These are phyloP conservation scores for Micromonas commoda DNA, from an alignment of 139 green algal species.

Conservation along the genomic window DNA sequence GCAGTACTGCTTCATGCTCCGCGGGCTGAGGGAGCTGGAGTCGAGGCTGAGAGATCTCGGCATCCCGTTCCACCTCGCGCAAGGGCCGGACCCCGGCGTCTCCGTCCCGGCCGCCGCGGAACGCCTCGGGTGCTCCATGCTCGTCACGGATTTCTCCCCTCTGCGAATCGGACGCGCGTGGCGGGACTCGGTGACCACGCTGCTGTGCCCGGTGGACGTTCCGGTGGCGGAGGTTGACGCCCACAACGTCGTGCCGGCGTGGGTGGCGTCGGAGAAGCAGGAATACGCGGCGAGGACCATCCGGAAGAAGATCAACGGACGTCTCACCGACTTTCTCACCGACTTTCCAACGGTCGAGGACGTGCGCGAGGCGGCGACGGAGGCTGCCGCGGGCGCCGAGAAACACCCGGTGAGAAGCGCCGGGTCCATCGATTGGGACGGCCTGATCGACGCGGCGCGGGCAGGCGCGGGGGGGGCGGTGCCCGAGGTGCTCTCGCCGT, in stretches of 20 bases:
- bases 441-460: conserved; percentile 60
- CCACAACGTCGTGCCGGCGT: conserved; percentile 93
- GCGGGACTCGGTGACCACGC: background rate
- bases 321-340: conserved; percentile 75
- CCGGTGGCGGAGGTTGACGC: conserved; percentile 75
- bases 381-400: conserved; percentile 8
- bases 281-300: conserved; percentile 85
- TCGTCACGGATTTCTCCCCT: conserved; percentile 24
- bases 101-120: background rate
- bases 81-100: background rate
- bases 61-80: conserved; percentile 12
- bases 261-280: conserved; percentile 79
- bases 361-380: background rate
- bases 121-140: background rate
- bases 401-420: conserved; percentile 13
- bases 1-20: conserved; percentile 9
- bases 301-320: conserved; percentile 73
- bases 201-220: background rate
- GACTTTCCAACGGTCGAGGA: conserved; percentile 18
- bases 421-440: conserved; percentile 64
- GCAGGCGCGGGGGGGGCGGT: conserved; percentile 21
- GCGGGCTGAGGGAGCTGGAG: conserved; percentile 3
- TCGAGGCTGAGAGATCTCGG: background rate
- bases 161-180: background rate
- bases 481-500: background rate